Evolutionary conservation across 148 eudicot genomes (phyloP).

Genomic region (Rhododendron ovatum): DNA sequence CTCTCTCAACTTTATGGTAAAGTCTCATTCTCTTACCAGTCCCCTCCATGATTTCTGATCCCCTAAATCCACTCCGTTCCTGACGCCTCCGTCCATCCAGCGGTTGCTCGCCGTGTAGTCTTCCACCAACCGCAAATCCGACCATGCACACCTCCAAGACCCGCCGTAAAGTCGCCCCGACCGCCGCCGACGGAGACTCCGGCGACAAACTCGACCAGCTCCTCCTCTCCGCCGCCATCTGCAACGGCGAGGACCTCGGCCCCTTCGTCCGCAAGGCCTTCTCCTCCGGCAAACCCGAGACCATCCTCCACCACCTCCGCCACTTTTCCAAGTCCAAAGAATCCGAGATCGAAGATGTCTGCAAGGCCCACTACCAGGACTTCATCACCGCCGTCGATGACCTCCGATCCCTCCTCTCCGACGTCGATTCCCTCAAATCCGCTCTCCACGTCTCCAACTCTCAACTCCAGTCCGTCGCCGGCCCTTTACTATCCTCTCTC

Average conservation of each 20-base stretch:
- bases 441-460: conserved; percentile 58
- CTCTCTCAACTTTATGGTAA: not conserved
- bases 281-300: conserved; percentile 71
- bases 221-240: conserved; percentile 81
- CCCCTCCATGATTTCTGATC: conserved; percentile 12
- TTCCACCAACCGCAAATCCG: not conserved
- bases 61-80: conserved; percentile 22
- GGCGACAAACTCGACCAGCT: conserved; percentile 73
- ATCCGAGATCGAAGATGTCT: conserved; percentile 79
- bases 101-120: conserved; percentile 4
- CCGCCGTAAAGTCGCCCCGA: conserved; percentile 60
- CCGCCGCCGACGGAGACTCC: conserved; percentile 28
- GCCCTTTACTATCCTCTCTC: conserved; percentile 55
- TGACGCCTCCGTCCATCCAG: conserved; percentile 20
- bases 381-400: conserved; percentile 94
- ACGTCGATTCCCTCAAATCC: conserved; percentile 79
- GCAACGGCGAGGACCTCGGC: conserved; percentile 82
- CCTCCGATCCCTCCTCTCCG: conserved; percentile 86
- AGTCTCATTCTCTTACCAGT: not conserved
- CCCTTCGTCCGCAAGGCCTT: conserved; percentile 82
- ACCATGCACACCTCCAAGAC: conserved; percentile 46
- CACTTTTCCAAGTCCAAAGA: conserved; percentile 67
- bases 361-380: conserved; percentile 90
- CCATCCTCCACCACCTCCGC: conserved; percentile 64
- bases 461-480: conserved; percentile 61